A percentile compares a stretch with the other conserved stretches of the same genome.
These are phyloP conservation scores for Voacanga thouarsii DNA, from an alignment of 257 asterid genomes.

Conservation along the genomic window DNA sequence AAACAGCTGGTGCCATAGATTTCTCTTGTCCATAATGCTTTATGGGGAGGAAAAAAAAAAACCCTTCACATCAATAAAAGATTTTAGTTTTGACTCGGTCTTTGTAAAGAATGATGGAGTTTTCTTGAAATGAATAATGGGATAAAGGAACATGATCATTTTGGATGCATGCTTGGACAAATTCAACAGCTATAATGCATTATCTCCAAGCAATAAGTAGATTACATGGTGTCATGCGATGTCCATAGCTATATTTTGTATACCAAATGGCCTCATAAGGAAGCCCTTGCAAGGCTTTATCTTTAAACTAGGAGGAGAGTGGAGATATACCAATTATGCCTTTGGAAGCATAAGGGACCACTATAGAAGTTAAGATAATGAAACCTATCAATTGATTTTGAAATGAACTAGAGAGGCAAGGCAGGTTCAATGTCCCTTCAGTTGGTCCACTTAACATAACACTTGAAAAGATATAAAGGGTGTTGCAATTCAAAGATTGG, in stretches of 20 bases:
- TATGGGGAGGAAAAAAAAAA: neutral
- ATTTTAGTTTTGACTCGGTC: neutral
- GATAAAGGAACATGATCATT: neutral
- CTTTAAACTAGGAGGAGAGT: slow-evolving; percentile 2
- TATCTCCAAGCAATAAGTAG: neutral
- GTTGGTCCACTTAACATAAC: slow-evolving; percentile 21
- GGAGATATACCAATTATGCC: neutral
- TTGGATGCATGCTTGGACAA: slow-evolving; percentile 4
- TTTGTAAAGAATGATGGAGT: neutral
- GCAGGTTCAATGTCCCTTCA: slow-evolving; percentile 14
- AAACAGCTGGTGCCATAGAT: slow-evolving; percentile 2
- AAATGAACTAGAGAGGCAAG: slow-evolving; percentile 16
- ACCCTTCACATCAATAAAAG: neutral
- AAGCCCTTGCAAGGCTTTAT: slow-evolving; percentile 2
- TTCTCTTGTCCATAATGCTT: slow-evolving; percentile 9
- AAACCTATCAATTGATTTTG: slow-evolving; percentile 9
- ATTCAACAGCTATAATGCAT: neutral
- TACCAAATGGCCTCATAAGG: neutral
- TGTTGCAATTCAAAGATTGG: slow-evolving; percentile 1
- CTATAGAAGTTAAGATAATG: slow-evolving; percentile 10
- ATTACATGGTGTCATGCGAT: neutral
- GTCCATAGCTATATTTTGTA: neutral
- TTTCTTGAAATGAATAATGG: neutral
- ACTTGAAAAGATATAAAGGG: neutral
- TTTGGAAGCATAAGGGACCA: slow-evolving; percentile 21